A percentile compares a stretch with the other conserved stretches of the same genome.
Evolutionary conservation across 2,329 filamentous ascomycete species (phyloP).

Genomic region (Ophiostoma himal-ulmi): DNA sequence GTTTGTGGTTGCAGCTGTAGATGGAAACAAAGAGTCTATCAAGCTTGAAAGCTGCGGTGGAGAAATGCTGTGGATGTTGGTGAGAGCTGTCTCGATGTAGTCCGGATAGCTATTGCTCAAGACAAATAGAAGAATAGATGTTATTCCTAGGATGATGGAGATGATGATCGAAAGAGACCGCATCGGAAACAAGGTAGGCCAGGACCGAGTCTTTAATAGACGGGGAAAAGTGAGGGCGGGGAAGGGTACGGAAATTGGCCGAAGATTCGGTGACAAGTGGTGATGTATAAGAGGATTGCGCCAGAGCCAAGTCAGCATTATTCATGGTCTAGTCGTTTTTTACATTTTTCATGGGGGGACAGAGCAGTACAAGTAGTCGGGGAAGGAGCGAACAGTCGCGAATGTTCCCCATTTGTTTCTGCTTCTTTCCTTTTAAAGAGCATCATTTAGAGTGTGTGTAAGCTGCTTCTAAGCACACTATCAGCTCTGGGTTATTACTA

Average conservation of each 20-base stretch:
- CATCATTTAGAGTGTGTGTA: not conserved
- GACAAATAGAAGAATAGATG: conserved; percentile 30
- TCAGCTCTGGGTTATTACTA: not conserved
- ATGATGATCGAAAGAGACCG: conserved; percentile 36
- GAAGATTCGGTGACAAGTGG: not conserved
- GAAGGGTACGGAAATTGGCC: not conserved
- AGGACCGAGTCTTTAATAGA: conserved; percentile 21
- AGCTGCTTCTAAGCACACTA: conserved; percentile 2
- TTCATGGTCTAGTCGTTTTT: not conserved
- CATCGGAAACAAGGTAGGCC: conserved; percentile 30
- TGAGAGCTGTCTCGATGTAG: conserved; percentile 30
- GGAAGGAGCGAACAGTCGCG: conserved; percentile 15
- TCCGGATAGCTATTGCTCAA: conserved; percentile 13
- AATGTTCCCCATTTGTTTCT: conserved; percentile 10
- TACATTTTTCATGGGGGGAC: not conserved
- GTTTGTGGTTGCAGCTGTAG: not conserved
- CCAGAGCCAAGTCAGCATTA: conserved; percentile 1
- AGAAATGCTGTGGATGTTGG: conserved; percentile 29
- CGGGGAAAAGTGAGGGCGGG: conserved; percentile 10
- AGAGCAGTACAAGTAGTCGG: conserved; percentile 16
- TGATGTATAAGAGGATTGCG: conserved; percentile 4
- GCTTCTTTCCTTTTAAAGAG: not conserved
- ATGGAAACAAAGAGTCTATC: not conserved
- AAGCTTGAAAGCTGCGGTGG: conserved; percentile 6
- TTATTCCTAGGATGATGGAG: conserved; percentile 37